phyloP scores from a whole-genome alignment of 164 flowering plant genomes.

The Kingdonia uniflora region DNA sequence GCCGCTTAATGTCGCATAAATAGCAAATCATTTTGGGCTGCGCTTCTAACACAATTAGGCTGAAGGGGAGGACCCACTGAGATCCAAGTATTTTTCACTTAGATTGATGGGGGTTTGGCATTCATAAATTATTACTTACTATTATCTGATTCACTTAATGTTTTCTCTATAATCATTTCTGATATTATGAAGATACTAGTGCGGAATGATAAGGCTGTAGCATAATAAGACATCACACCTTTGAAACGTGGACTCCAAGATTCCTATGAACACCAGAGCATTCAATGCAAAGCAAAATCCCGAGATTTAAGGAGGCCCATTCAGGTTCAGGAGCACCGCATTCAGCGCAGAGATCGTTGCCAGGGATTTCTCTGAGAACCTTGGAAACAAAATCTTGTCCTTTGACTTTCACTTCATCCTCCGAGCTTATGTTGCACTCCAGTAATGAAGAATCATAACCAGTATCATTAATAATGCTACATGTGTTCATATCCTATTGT shows the following conservation, averaged over 20 bases:
- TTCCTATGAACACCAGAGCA: slow-evolving; percentile 97
- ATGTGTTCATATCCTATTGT: slow-evolving; percentile 15
- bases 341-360: slow-evolving; percentile 90
- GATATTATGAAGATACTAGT: too few relatives aligned
- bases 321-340: slow-evolving; percentile 81
- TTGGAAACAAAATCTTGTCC: slow-evolving; percentile 36
- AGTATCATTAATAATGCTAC: slow-evolving; percentile 12
- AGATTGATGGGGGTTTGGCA: too few relatives aligned
- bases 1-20: too few relatives aligned
- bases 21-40: too few relatives aligned
- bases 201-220: neutral
- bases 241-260: slow-evolving; percentile 95
- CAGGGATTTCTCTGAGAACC: slow-evolving; percentile 59
- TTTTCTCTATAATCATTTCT: too few relatives aligned
- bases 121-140: too few relatives aligned
- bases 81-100: too few relatives aligned
- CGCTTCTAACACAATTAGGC: too few relatives aligned
- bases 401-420: slow-evolving; percentile 23
- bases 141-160: too few relatives aligned
- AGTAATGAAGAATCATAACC: slow-evolving; percentile 16
- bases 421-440: slow-evolving; percentile 16
- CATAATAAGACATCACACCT: slow-evolving; percentile 31
- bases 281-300: slow-evolving; percentile 75
- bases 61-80: too few relatives aligned
- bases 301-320: slow-evolving; percentile 96